These are phyloP conservation scores for Castanospermum australe DNA, from an alignment of 306 rosid species.

Conservation along the genomic window DNA sequence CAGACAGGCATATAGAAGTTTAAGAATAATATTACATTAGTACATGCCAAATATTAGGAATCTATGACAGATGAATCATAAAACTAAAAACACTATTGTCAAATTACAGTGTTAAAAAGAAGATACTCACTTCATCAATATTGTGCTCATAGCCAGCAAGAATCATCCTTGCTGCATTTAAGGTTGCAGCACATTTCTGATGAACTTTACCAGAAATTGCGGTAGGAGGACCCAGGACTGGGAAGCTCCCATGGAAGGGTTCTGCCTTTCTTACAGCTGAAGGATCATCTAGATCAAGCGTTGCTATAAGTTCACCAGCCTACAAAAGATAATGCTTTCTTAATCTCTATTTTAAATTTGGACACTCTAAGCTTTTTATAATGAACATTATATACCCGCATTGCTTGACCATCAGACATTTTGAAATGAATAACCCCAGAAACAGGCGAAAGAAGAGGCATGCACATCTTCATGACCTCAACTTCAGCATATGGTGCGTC, in stretches of 20 bases:
- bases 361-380: not conserved
- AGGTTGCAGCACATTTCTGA: conserved; percentile 91
- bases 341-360: conserved; percentile 9
- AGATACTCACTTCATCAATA: conserved; percentile 77
- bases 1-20: conserved; percentile 14
- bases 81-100: not conserved
- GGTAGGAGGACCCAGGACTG: conserved; percentile 85
- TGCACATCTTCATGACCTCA: conserved; percentile 99
- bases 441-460: conserved; percentile 99
- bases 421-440: conserved; percentile 85
- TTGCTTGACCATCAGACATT: conserved; percentile 96
- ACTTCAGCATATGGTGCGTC: conserved; percentile 97
- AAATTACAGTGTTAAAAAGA: conserved; percentile 10
- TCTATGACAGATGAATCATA: not conserved
- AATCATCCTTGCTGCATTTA: conserved; percentile 88
- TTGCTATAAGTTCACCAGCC: conserved; percentile 96
- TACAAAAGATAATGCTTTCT: conserved; percentile 31
- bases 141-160: conserved; percentile 94
- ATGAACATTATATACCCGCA: conserved; percentile 70
- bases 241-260: conserved; percentile 86
- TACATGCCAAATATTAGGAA: conserved; percentile 2
- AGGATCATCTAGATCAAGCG: conserved; percentile 96
- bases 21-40: conserved; percentile 5
- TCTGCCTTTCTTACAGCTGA: conserved; percentile 94
- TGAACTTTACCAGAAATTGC: conserved; percentile 95